Evolutionary conservation across 2,329 filamentous ascomycete genomes (phyloP).

Genomic region (Paecilomyces sp.): DNA sequence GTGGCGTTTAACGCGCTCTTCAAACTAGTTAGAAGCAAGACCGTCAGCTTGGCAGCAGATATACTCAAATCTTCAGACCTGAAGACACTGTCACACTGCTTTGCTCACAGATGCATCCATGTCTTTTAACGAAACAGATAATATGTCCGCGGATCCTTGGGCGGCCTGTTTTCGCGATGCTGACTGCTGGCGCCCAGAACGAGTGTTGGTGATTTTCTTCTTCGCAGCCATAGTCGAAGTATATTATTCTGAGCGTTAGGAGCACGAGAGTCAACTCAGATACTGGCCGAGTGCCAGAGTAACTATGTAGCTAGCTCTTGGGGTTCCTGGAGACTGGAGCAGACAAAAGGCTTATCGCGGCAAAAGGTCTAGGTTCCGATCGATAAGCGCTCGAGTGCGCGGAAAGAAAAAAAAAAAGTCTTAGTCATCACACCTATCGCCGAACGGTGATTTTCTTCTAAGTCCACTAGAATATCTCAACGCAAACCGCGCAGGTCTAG

Average conservation of each 20-base stretch:
- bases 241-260: background rate
- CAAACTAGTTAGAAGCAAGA: slow-evolving; percentile 2
- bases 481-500: background rate
- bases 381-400: background rate
- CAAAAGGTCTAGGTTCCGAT: background rate
- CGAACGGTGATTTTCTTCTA: background rate
- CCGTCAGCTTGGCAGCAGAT: background rate
- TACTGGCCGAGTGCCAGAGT: too few relatives aligned
- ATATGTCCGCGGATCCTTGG: background rate
- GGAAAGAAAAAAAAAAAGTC: background rate
- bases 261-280: too few relatives aligned
- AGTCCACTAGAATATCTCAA: background rate
- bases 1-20: slow-evolving; percentile 5
- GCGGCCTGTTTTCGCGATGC: background rate
- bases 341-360: background rate
- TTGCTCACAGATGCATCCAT: slow-evolving; percentile 11
- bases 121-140: slow-evolving; percentile 7
- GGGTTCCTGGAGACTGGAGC: background rate
- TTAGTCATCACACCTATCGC: background rate
- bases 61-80: background rate
- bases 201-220: background rate
- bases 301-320: background rate
- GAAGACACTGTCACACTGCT: slow-evolving; percentile 1
- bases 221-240: background rate
- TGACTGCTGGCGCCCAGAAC: background rate